Evolutionary conservation across 805 yeast species (phyloP).

Genomic region (Middelhovenomyces tepae): DNA sequence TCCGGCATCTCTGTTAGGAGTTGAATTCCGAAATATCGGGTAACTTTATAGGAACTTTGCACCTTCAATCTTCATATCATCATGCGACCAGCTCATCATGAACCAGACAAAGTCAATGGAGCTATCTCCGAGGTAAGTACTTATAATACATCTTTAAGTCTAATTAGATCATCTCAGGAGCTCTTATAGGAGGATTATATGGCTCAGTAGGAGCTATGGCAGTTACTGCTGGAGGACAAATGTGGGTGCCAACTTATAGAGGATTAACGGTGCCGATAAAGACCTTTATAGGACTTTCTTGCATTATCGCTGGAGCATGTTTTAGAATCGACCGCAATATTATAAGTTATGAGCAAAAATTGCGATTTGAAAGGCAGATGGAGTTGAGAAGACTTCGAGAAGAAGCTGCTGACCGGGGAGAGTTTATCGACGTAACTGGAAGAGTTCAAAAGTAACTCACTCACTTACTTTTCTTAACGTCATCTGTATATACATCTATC

Average conservation of each 20-base stretch:
- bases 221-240: constrained; percentile 11
- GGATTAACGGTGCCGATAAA: constrained; percentile 16
- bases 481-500: constrained; percentile 1
- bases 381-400: constrained; percentile 13
- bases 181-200: constrained; percentile 14
- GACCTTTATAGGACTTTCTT: constrained; percentile 16
- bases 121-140: constrained; percentile 18
- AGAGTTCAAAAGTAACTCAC: constrained; percentile 4
- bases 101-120: constrained; percentile 16
- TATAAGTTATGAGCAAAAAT: constrained; percentile 14
- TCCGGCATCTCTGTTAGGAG: too few species aligned
- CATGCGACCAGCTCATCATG: constrained; percentile 21
- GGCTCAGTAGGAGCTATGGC: constrained; percentile 16
- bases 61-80: too few species aligned
- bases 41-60: too few species aligned
- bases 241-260: constrained; percentile 16
- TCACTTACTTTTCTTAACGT: not conserved
- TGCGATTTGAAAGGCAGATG: constrained; percentile 10
- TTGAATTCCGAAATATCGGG: too few species aligned
- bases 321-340: constrained; percentile 14
- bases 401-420: constrained; percentile 17
- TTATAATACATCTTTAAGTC: not conserved
- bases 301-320: constrained; percentile 11
- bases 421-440: constrained; percentile 11
- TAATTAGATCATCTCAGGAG: constrained; percentile 12